Evolutionary conservation across 257 asterid species (phyloP), one percentile per base, ranked within the genome.

Genomic region (Solanum arcanum): DNA sequence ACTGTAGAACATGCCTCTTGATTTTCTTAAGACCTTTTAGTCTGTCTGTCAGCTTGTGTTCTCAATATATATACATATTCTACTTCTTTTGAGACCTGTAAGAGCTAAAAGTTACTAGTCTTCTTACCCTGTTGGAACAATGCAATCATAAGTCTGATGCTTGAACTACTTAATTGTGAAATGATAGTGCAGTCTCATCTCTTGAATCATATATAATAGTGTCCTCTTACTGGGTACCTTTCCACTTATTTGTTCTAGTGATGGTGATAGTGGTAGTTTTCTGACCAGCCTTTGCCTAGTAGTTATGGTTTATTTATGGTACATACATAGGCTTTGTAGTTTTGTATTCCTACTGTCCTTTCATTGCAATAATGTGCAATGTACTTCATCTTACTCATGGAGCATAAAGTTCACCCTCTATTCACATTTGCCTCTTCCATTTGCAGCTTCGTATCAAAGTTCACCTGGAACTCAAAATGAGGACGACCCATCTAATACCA

Each of bases 401-500:
- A 46, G 27, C 68, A 47, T 80, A 80, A 80, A 27, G 64, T 47
- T 16, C 42, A 7, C 68, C 42, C 41, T 14, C 37, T n/a, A 37
- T 11, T 78, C 84, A 46, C 64, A 47, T 78, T 78, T 46, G 18
- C 68, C 27, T 80, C 85, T 47, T 29, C 21, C 42, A 16, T 80
- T 91, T 93, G 94, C 98, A 95, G 98, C 92, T 86, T 88, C 96
- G 2, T 94, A 91, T 88, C 95, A 90, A 90, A 93, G 39, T 88
- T 75, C 95, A 73, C 96, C 91, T 87, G 98, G 95, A 91, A 90
- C 59, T 91, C 97, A 92, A 91, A 96, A 96, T 84, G 98, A 95
- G 90, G 91, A 93, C 91, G 98, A 95, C 88, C 98, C 98, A 42
- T 94, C 90, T 92, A 95, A 95, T 90, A 94, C 98, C 60, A 95